phyloP scores from a whole-genome alignment of 106 monocot species.

The Apostasia shenzhenica region DNA sequence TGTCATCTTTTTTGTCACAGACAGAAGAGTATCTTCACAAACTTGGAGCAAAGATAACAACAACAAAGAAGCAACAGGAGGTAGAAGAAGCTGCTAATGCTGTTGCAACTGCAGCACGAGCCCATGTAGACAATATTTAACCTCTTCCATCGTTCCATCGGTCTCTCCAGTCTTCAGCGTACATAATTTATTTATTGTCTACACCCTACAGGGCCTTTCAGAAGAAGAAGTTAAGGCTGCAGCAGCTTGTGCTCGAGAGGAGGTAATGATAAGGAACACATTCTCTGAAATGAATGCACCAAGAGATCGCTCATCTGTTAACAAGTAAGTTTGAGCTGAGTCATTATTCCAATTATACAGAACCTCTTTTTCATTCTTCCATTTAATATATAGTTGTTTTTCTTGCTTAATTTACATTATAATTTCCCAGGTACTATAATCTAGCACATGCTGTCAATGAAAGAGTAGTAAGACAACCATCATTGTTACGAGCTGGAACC shows the following conservation, averaged over 20 bases:
- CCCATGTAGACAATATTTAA: conserved; percentile 35
- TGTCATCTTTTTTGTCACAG: conserved; percentile 92
- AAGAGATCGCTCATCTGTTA: conserved; percentile 64
- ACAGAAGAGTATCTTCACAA: conserved; percentile 94
- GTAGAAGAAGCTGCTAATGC: conserved; percentile 86
- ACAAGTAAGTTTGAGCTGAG: conserved; percentile 46
- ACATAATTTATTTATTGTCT: neutral
- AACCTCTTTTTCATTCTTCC: neutral
- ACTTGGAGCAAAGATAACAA: conserved; percentile 92
- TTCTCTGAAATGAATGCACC: conserved; percentile 99
- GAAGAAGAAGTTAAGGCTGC: conserved; percentile 91
- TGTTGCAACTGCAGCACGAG: conserved; percentile 73
- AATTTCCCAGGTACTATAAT: conserved; percentile 71
- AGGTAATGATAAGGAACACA: conserved; percentile 83
- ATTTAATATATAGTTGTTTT: neutral
- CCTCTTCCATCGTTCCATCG: neutral
- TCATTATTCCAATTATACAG: neutral
- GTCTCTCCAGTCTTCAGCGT: neutral
- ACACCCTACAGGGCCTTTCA: conserved; percentile 64
- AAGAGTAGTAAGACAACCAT: conserved; percentile 76
- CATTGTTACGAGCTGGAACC: conserved; percentile 85
- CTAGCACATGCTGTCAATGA: conserved; percentile 97
- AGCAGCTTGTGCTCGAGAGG: conserved; percentile 88
- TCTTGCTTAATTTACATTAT: neutral
- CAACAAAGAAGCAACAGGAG: conserved; percentile 81